These are phyloP conservation scores for Podospora pseudoanserina DNA, from an alignment of 495 filamentous ascomycete genomes.

Conservation along the genomic window DNA sequence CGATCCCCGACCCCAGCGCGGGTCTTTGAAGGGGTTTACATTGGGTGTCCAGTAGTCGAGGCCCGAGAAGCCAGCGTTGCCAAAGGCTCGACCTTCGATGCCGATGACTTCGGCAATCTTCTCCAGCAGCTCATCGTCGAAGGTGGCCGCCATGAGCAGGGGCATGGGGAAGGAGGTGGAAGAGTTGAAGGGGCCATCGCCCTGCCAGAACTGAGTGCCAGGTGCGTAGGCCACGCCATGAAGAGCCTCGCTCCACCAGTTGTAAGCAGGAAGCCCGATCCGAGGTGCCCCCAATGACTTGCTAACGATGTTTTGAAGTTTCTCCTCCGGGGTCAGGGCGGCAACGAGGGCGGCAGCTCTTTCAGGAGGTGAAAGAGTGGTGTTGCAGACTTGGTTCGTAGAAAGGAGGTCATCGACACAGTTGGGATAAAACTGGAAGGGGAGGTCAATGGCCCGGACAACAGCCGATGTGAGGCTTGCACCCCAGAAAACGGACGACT, in stretches of 20 bases:
- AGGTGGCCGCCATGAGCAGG: slow-evolving; percentile 43
- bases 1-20: slow-evolving; percentile 41
- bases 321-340: slow-evolving; percentile 41
- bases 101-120: slow-evolving; percentile 45
- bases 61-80: slow-evolving; percentile 54
- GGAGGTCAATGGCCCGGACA: slow-evolving; percentile 8
- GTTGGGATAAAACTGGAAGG: slow-evolving; percentile 34
- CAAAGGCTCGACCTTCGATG: slow-evolving; percentile 65
- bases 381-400: slow-evolving; percentile 48
- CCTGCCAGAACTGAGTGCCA: slow-evolving; percentile 34
- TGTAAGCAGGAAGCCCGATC: slow-evolving; percentile 43
- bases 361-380: slow-evolving; percentile 41
- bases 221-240: slow-evolving; percentile 43
- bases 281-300: slow-evolving; percentile 35
- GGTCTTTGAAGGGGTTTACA: slow-evolving; percentile 61
- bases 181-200: slow-evolving; percentile 36
- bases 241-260: slow-evolving; percentile 54
- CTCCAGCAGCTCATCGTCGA: slow-evolving; percentile 47
- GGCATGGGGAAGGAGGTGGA: slow-evolving; percentile 50
- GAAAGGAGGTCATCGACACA: slow-evolving; percentile 35
- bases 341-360: slow-evolving; percentile 40
- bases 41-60: slow-evolving; percentile 66
- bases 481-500: not conserved
- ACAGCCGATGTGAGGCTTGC: not conserved
- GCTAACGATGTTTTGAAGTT: slow-evolving; percentile 37